Percentiles rank a stretch among this genome's conserved stretches.
Evolutionary conservation across 192 early-diverging fungal genomes (phyloP).

Genomic region (Linnemannia hyalina): DNA sequence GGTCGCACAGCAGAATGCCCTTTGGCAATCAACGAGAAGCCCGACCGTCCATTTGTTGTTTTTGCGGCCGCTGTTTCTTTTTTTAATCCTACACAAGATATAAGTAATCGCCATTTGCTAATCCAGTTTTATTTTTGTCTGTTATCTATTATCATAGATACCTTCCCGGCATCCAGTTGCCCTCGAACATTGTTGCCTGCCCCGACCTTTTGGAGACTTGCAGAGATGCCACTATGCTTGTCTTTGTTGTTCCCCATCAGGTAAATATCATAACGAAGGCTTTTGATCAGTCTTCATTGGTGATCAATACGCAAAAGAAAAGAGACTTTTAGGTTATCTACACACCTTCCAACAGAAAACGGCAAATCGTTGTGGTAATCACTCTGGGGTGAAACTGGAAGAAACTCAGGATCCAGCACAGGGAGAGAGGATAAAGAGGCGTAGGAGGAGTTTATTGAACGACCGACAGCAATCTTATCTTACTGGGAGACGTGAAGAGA

Average conservation of each 20-base stretch:
- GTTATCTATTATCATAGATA: constrained; percentile 56
- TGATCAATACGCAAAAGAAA: not conserved
- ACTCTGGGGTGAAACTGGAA: not conserved
- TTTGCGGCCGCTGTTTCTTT: not conserved
- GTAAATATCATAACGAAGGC: constrained; percentile 23
- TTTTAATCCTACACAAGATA: not conserved
- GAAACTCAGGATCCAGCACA: not conserved
- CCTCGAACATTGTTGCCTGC: constrained; percentile 87
- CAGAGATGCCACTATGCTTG: constrained; percentile 87
- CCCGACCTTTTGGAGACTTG: constrained; percentile 86
- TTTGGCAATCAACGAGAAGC: not conserved
- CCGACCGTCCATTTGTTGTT: not conserved
- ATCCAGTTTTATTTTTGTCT: not conserved
- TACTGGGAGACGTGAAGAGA: not conserved
- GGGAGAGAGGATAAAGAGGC: not conserved
- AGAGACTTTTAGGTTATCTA: not conserved
- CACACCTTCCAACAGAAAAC: not conserved
- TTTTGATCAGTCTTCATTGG: not conserved
- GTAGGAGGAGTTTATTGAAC: not conserved
- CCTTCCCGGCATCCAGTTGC: constrained; percentile 87
- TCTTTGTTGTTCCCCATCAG: constrained; percentile 97
- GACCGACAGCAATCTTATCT: not conserved
- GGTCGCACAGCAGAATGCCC: not conserved
- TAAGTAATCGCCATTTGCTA: not conserved
- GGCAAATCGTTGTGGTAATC: not conserved